Evolutionary conservation across 306 rosid species (phyloP).

Genomic region (Quercus robur): DNA sequence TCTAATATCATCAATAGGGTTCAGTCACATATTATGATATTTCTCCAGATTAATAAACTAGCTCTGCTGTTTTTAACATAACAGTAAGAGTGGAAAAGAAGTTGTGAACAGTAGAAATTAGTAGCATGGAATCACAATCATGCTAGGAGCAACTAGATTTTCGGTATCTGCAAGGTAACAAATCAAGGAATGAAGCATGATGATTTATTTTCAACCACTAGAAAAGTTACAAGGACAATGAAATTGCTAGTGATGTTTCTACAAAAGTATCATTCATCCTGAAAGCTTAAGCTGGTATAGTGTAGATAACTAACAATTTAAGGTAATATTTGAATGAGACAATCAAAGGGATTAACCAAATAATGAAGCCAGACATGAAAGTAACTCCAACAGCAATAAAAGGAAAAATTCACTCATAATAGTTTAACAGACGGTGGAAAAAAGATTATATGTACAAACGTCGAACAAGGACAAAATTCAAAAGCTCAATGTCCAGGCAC

Average conservation of each 20-base stretch:
- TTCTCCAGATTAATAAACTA: not conserved
- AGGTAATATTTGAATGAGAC: not conserved
- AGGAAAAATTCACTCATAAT: not conserved
- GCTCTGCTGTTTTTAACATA: not conserved
- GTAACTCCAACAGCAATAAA: not conserved
- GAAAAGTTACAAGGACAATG: not conserved
- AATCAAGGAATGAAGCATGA: not conserved
- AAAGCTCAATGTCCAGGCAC: conserved; percentile 6
- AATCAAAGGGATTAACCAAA: not conserved
- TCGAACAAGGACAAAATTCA: not conserved
- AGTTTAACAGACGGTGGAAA: not conserved
- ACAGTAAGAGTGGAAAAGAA: not conserved
- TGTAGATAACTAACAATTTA: not conserved
- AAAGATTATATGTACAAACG: not conserved
- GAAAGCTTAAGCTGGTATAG: not conserved
- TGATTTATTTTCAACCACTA: not conserved
- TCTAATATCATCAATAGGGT: not conserved
- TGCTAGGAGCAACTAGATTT: not conserved
- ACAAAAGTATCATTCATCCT: not conserved
- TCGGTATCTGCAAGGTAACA: not conserved
- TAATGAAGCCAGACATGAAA: not conserved
- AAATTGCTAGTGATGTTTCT: not conserved
- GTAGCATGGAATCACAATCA: not conserved
- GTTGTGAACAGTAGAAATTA: not conserved
- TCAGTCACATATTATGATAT: not conserved